Percentiles rank a stretch among this genome's conserved stretches.
These are phyloP conservation scores for Cryptococcus sp. DNA, from an alignment of 1,284 basidiomycete species.

Conservation along the genomic window DNA sequence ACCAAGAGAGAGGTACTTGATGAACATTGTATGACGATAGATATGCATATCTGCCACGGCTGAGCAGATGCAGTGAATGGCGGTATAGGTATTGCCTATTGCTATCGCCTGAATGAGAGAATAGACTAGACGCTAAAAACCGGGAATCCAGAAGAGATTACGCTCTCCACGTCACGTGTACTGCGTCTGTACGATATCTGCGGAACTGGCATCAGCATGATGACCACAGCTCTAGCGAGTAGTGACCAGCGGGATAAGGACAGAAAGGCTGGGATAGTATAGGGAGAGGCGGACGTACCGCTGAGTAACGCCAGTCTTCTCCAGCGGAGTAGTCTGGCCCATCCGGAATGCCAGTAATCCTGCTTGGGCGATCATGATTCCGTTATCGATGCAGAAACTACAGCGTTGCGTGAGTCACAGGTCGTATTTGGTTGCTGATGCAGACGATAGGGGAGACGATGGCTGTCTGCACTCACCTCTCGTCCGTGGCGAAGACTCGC, in stretches of 20 bases:
- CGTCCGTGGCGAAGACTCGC: constrained; percentile 92
- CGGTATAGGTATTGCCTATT: too few relatives aligned
- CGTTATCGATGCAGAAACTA: constrained; percentile 95
- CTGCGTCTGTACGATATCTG: constrained; percentile 89
- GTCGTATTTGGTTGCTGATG: not conserved
- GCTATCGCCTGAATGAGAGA: not conserved
- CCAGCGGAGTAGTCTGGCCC: constrained; percentile 78
- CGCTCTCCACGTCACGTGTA: constrained; percentile 79
- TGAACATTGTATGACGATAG: too few relatives aligned
- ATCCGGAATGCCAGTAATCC: constrained; percentile 89
- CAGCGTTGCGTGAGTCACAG: too few relatives aligned
- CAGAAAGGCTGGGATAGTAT: not conserved
- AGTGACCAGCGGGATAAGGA: not conserved
- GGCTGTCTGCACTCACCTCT: constrained; percentile 64
- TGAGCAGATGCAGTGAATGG: too few relatives aligned
- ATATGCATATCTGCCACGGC: too few relatives aligned
- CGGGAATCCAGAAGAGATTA: constrained; percentile 15
- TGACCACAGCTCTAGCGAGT: not conserved
- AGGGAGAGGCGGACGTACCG: constrained; percentile 57
- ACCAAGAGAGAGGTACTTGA: too few relatives aligned
- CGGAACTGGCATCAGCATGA: not conserved
- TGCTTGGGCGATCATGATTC: constrained; percentile 99
- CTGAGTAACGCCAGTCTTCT: constrained; percentile 85
- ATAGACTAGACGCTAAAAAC: constrained; percentile 1
- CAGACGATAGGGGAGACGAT: not conserved